phyloP scores from a whole-genome alignment of 1,284 basidiomycete species.

The Sporisorium reilianum region DNA sequence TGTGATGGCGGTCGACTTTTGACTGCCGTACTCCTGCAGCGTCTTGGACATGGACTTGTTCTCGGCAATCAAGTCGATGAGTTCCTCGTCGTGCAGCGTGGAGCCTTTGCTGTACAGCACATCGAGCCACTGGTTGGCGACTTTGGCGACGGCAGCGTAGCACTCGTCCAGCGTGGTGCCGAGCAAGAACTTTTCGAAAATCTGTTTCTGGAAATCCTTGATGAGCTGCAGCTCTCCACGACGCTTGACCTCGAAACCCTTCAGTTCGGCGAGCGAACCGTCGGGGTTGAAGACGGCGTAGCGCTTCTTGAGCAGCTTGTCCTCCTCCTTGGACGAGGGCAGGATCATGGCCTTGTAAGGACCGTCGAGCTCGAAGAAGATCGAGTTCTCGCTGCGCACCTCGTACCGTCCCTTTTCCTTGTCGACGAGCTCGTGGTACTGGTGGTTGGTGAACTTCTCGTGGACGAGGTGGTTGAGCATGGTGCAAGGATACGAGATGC shows the following conservation, averaged over 20 bases:
- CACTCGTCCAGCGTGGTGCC: conserved; percentile 94
- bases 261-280: conserved; percentile 94
- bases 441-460: conserved; percentile 94
- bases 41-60: conserved; percentile 99
- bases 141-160: conserved; percentile 90
- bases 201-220: conserved; percentile 99
- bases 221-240: conserved; percentile 97
- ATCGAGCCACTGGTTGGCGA: conserved; percentile 98
- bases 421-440: conserved; percentile 91
- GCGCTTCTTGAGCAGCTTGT: conserved; percentile 97
- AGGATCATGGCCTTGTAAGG: conserved; percentile 99
- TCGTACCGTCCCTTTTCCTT: conserved; percentile 84
- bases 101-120: conserved; percentile 89
- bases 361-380: conserved; percentile 99
- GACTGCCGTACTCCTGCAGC: conserved; percentile 91
- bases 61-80: conserved; percentile 97
- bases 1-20: conserved; percentile 98
- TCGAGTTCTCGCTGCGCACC: conserved; percentile 96
- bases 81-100: conserved; percentile 87
- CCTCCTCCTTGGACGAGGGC: conserved; percentile 98
- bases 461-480: conserved; percentile 99
- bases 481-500: conserved; percentile 97
- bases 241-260: conserved; percentile 99
- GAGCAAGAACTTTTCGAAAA: conserved; percentile 96
- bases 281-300: conserved; percentile 99